A percentile compares a stretch with the other conserved stretches of the same genome.
These are phyloP conservation scores for Rhododendron ferrugineum DNA, from an alignment of 148 eudicot genomes.

Conservation along the genomic window DNA sequence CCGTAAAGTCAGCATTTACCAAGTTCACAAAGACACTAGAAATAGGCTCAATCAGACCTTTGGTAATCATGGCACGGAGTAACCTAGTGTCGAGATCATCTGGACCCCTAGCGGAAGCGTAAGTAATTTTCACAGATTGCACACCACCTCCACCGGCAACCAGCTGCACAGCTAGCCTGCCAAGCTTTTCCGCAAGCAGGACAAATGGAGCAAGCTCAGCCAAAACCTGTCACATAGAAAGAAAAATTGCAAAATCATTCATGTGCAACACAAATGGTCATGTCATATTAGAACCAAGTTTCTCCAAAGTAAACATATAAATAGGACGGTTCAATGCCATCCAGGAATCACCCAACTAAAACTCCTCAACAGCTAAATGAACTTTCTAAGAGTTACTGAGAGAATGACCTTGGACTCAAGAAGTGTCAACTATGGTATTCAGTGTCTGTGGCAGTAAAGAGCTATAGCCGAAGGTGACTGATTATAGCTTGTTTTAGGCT, in stretches of 20 bases:
- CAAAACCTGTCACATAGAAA: conserved; percentile 1
- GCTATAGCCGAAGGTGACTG: background rate
- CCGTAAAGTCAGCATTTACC: conserved; percentile 5
- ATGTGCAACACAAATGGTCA: background rate
- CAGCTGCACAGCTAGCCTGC: conserved; percentile 3
- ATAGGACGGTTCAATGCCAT: background rate
- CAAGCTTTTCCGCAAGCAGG: background rate
- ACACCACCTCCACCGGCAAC: conserved; percentile 9
- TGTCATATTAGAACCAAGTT: background rate
- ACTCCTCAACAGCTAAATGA: background rate
- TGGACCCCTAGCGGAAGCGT: background rate
- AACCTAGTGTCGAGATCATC: conserved; percentile 8
- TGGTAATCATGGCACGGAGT: conserved; percentile 9
- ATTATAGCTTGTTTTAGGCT: background rate
- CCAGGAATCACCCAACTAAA: background rate
- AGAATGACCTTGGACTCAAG: background rate
- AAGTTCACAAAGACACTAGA: conserved; percentile 7
- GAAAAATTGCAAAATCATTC: background rate
- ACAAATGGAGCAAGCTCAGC: conserved; percentile 5
- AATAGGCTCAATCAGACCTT: conserved; percentile 11
- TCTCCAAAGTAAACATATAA: background rate
- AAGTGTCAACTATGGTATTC: background rate
- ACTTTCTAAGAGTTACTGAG: background rate
- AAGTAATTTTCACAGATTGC: conserved; percentile 4
- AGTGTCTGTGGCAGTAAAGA: background rate